Evolutionary conservation across 352 stramenopile genomes (phyloP), one percentile per base, ranked within the genome.

Genomic region (Plasmopara halstedii): DNA sequence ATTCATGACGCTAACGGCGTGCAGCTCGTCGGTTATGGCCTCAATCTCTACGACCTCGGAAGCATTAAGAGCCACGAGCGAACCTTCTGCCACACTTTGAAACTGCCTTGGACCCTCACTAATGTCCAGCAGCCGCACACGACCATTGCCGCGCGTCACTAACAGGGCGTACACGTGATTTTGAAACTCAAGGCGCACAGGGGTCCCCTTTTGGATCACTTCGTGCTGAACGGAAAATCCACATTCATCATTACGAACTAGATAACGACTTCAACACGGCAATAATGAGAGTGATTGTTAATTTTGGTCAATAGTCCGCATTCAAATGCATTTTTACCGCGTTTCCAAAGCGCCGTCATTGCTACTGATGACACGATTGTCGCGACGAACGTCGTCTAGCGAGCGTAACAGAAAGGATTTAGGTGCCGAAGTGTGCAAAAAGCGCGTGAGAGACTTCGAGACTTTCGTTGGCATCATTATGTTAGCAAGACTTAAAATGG

Each of bases 1-100:
- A 55, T 90, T 90, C 73, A 90, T 82, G 49, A 90, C 73, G 53
- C 78, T 89, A 55, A 90, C 73, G 22, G 70, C 62, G 37, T 85
- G 71, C 32, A 90, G 62, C 42, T 85, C 75, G 38, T 85, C 76
- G 17, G 68, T 62, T 40, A 79, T 48, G 18, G 74, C 69, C 19
- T 69, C 59, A 9, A 90, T 58, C 27, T 81, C 58, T 0, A 76
- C 56, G 21, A 60, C 56, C 27, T 87, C 75, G 1, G 62, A 51
- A 10, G 78, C 78, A 50, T 68, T 85, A 13, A 90, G 58, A 17
- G 78, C 73, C 34, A 90, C 62, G 26, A 83, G 70, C 18, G 58
- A 67, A 6, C 78, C 78, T 38, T 73, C 59, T 7, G 43, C 18
- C 15, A 90, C 57, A 20, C 61, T 26, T 36, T 82, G 62, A 20